Evolutionary conservation across 2,329 filamentous ascomycete genomes (phyloP).

Genomic region (Golovinomyces cichoracearum): DNA sequence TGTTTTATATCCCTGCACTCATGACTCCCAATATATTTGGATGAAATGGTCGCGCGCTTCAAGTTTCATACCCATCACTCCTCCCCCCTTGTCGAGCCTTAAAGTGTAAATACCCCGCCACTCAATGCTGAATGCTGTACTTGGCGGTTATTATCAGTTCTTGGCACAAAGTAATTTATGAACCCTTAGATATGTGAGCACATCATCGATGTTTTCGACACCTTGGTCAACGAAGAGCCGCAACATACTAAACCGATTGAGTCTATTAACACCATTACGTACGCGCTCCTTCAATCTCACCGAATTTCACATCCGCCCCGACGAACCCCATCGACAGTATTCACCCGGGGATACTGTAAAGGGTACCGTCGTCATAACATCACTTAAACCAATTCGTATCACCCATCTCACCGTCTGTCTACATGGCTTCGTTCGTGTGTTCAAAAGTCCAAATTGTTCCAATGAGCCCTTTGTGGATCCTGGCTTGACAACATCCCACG

Average conservation of each 20-base stretch:
- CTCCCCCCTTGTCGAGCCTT: no score
- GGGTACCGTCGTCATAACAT: constrained; percentile 44
- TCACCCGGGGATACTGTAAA: constrained; percentile 45
- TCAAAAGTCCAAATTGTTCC: constrained; percentile 35
- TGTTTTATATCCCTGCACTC: no score
- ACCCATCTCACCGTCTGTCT: constrained; percentile 57
- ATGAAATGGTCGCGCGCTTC: no score
- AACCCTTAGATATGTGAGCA: constrained; percentile 13
- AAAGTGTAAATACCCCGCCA: no score
- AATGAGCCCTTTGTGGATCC: constrained; percentile 21
- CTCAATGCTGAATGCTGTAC: no score
- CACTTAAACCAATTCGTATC: constrained; percentile 48
- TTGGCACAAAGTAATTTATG: constrained; percentile 12
- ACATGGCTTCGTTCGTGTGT: constrained; percentile 56
- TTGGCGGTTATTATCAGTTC: constrained; percentile 11
- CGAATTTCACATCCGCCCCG: constrained; percentile 53
- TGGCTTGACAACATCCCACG: constrained; percentile 13
- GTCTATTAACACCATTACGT: constrained; percentile 20
- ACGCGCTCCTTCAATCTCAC: constrained; percentile 35
- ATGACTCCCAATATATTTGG: no score
- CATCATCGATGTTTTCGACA: constrained; percentile 8
- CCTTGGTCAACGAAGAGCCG: constrained; percentile 9
- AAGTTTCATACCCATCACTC: no score
- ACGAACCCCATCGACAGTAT: constrained; percentile 57
- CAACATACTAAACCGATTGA: constrained; percentile 16